Percentiles rank a stretch among this genome's conserved stretches.
phyloP scores from a whole-genome alignment of 2,329 filamentous ascomycete genomes.

The Penicillium polonicum region DNA sequence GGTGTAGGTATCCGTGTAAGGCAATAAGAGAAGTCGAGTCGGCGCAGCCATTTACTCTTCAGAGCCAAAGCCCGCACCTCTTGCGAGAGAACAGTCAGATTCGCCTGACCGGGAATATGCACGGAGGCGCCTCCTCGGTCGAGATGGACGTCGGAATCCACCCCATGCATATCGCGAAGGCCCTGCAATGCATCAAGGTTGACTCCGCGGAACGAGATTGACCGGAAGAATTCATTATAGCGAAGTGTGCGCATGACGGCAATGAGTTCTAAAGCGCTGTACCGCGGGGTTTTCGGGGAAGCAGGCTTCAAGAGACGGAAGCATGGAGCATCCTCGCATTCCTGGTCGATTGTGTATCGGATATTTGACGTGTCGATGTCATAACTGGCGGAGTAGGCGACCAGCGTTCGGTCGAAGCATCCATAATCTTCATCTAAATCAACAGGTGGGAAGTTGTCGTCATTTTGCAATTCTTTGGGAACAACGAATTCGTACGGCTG shows the following conservation, averaged over 20 bases:
- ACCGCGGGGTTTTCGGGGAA: slow-evolving; percentile 50
- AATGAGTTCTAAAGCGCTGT: slow-evolving; percentile 63
- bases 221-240: slow-evolving; percentile 68
- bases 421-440: slow-evolving; percentile 58
- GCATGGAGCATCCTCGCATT: slow-evolving; percentile 65
- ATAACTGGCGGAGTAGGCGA: slow-evolving; percentile 69
- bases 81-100: slow-evolving; percentile 62
- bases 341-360: slow-evolving; percentile 60
- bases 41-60: slow-evolving; percentile 62
- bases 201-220: slow-evolving; percentile 66
- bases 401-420: slow-evolving; percentile 65
- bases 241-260: slow-evolving; percentile 68
- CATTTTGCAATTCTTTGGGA: slow-evolving; percentile 55
- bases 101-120: slow-evolving; percentile 53
- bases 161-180: slow-evolving; percentile 58
- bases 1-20: slow-evolving; percentile 58
- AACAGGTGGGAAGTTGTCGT: slow-evolving; percentile 48
- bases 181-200: slow-evolving; percentile 65
- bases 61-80: slow-evolving; percentile 67
- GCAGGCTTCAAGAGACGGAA: slow-evolving; percentile 63
- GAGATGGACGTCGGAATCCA: slow-evolving; percentile 61
- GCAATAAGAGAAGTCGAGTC: slow-evolving; percentile 65
- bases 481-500: slow-evolving; percentile 63
- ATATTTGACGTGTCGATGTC: slow-evolving; percentile 66
- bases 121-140: slow-evolving; percentile 60